phyloP scores from a whole-genome alignment of 768 basidiomycete species.

The Boletus bicolor region DNA sequence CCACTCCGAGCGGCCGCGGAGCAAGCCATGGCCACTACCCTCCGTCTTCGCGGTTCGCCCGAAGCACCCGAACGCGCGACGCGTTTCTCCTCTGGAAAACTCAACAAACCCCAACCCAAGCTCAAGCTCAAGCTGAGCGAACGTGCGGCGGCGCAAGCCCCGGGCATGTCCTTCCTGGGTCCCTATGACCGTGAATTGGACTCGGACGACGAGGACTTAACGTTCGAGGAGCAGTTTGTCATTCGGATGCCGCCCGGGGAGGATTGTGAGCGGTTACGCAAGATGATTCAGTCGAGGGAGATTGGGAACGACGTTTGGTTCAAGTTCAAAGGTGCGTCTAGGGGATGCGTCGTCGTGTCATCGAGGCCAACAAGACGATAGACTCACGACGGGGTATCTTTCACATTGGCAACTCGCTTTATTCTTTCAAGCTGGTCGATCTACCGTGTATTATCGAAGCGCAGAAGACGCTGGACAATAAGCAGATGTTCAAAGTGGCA shows the following conservation, averaged over 20 bases:
- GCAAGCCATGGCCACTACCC: constrained; percentile 35
- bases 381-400: constrained; percentile 91
- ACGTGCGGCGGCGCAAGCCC: constrained; percentile 74
- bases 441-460: constrained; percentile 91
- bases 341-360: background rate
- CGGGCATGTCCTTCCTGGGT: constrained; percentile 86
- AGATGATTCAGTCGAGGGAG: constrained; percentile 79
- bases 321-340: constrained; percentile 84
- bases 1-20: constrained; percentile 33
- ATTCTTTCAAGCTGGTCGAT: constrained; percentile 93
- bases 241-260: constrained; percentile 84
- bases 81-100: constrained; percentile 49
- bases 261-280: constrained; percentile 73
- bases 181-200: constrained; percentile 93
- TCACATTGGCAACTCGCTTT: constrained; percentile 75
- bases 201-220: constrained; percentile 90
- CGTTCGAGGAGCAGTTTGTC: constrained; percentile 97
- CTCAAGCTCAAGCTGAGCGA: constrained; percentile 87
- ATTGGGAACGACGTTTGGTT: constrained; percentile 88
- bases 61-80: constrained; percentile 48
- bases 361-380: constrained; percentile 32
- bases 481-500: constrained; percentile 97
- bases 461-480: constrained; percentile 93
- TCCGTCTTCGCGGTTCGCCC: constrained; percentile 30
- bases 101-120: constrained; percentile 60